Evolutionary conservation across 2,329 filamentous ascomycete species (phyloP).

Genomic region (Paraconiothyrium sp.): DNA sequence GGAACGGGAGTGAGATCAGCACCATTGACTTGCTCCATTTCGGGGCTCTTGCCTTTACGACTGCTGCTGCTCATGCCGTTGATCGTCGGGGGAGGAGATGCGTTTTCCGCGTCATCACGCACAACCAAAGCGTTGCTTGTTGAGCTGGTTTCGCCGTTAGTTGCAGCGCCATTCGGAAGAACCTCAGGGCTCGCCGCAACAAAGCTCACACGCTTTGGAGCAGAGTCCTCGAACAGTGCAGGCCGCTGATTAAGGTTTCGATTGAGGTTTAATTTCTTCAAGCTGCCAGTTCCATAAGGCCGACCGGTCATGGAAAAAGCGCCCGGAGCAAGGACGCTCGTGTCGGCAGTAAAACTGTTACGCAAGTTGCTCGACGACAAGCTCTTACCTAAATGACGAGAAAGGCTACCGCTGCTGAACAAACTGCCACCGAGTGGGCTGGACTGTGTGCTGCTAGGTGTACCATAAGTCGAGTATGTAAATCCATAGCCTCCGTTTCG

Average conservation of each 20-base stretch:
- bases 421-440: slow-evolving; percentile 67
- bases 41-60: slow-evolving; percentile 58
- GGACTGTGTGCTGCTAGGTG: slow-evolving; percentile 77
- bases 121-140: slow-evolving; percentile 61
- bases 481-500: slow-evolving; percentile 80
- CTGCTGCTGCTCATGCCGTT: slow-evolving; percentile 46
- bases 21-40: slow-evolving; percentile 76
- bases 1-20: slow-evolving; percentile 82
- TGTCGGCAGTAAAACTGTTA: slow-evolving; percentile 80
- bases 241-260: slow-evolving; percentile 76
- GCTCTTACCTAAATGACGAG: slow-evolving; percentile 82
- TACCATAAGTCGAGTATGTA: slow-evolving; percentile 90
- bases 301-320: slow-evolving; percentile 75
- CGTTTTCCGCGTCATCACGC: slow-evolving; percentile 59
- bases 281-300: slow-evolving; percentile 58
- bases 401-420: slow-evolving; percentile 66
- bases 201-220: slow-evolving; percentile 85
- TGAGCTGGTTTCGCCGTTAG: slow-evolving; percentile 54
- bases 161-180: slow-evolving; percentile 30
- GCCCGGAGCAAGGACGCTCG: slow-evolving; percentile 85
- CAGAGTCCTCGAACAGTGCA: slow-evolving; percentile 66
- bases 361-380: slow-evolving; percentile 88
- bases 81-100: slow-evolving; percentile 61
- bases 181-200: slow-evolving; percentile 64
- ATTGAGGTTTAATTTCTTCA: slow-evolving; percentile 95